Base-by-base conservation (phyloP, 1,284 basidiomycete species). In the Spongiforma sp. region DNA sequence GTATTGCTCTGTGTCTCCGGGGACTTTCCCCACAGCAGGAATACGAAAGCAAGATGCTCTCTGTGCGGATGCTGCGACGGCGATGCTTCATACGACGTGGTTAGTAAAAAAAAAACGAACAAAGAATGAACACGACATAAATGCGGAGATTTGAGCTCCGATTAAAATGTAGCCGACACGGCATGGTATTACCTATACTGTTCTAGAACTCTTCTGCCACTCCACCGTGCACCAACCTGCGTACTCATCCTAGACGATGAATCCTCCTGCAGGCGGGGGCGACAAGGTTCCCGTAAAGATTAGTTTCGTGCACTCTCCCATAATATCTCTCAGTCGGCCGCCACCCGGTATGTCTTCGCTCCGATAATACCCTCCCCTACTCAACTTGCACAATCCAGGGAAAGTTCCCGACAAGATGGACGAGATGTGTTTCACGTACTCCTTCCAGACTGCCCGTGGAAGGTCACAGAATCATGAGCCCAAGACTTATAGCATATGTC, bases 1-100 rank as follows among this genome's bases (percentile, higher is more conserved):
- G 82, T 77, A 65, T 68, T 70, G 74, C 87, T 89, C 88, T 87
- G 88, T 84, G 76, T 86, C 91, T 93, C 91, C 91, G 91, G 91
- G 89, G 91, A 93, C 91, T 93, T 93, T 93, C 90, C 91, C 91
- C 90, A 88, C 91, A 93, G 91, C 89, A 61, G 71, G 73, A 81
- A 67, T 66, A 65, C 68, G 79, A 84, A 80, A 81, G 80, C 73
- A 62, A 62, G 59, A 63, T 68, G 77, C 81, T 84, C 82, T 81
- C 84, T 84, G 89, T 91, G 76, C 80, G 91, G 85, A 79, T 84
- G 86, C 91, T 93, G 91, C 87, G 90, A 93, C 76, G 80, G 87
- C 91, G 90, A 88, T 91, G 88, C 91, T 92, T 90, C 85, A 79
- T 79, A 83, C 88, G 85, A 84, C 86, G 83, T 76, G 72, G 70